These are phyloP conservation scores for Clonostachys sp. DNA, from an alignment of 2,329 filamentous ascomycete genomes.

Conservation along the genomic window DNA sequence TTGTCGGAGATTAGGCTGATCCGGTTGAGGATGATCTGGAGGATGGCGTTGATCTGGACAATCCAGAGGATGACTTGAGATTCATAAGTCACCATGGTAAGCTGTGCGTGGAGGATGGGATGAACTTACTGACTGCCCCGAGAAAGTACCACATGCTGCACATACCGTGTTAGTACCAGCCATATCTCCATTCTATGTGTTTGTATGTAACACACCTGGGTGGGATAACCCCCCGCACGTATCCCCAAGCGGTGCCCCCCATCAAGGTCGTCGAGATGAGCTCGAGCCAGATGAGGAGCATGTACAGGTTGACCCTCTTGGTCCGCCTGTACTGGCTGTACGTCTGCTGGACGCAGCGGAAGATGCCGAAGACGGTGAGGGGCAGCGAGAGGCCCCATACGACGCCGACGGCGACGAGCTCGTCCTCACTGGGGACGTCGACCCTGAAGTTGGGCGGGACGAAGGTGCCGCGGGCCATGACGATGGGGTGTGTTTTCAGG, in stretches of 20 bases:
- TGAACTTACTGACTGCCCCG: neutral
- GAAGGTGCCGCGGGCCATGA: neutral
- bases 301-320: conserved; percentile 24
- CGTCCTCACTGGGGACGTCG: conserved; percentile 11
- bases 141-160: neutral
- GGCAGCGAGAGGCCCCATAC: conserved; percentile 29
- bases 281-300: conserved; percentile 34
- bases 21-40: conserved; percentile 52
- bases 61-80: conserved; percentile 20
- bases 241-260: conserved; percentile 26
- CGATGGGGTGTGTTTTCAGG: neutral
- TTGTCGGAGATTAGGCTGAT: conserved; percentile 38
- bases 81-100: neutral
- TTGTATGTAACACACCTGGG: neutral
- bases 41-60: conserved; percentile 40
- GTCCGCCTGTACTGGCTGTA: conserved; percentile 19
- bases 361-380: conserved; percentile 22
- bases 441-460: neutral
- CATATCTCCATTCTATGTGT: neutral
- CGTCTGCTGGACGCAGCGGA: conserved; percentile 27
- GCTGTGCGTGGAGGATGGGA: neutral
- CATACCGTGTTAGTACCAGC: neutral
- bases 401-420: conserved; percentile 26
- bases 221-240: conserved; percentile 20
- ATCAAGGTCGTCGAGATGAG: conserved; percentile 24